These are phyloP conservation scores for Microthlaspi erraticum DNA, from an alignment of 345 rosid genomes.

Conservation along the genomic window DNA sequence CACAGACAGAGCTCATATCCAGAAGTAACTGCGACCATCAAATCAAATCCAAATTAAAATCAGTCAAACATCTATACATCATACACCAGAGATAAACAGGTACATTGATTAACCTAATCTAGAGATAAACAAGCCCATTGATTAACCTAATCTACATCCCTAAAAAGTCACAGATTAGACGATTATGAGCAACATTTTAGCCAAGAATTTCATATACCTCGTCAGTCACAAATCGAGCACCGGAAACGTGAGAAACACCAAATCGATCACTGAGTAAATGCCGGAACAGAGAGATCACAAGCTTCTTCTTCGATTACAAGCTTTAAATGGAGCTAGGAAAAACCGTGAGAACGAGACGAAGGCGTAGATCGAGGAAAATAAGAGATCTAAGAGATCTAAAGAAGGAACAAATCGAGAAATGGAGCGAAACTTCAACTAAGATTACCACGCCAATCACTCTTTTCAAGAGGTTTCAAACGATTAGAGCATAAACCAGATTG, in stretches of 20 bases:
- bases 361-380: background rate
- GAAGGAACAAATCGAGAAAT: background rate
- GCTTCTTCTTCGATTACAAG: slow-evolving; percentile 20
- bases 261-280: slow-evolving; percentile 6
- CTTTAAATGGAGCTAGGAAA: slow-evolving; percentile 16
- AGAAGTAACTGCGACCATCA: slow-evolving; percentile 40
- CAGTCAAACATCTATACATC: slow-evolving; percentile 1
- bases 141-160: background rate
- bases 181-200: background rate
- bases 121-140: background rate
- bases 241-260: background rate
- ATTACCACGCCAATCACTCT: slow-evolving; percentile 96
- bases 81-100: background rate
- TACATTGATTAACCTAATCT: background rate
- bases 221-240: slow-evolving; percentile 10
- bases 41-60: slow-evolving; percentile 3
- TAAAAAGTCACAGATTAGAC: background rate
- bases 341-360: slow-evolving; percentile 26
- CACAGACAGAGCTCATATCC: slow-evolving; percentile 50
- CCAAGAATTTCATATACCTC: background rate
- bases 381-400: background rate
- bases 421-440: slow-evolving; percentile 65
- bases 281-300: slow-evolving; percentile 16
- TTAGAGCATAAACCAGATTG: slow-evolving; percentile 67
- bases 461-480: slow-evolving; percentile 88